Percentiles rank a stretch among this genome's conserved stretches.
Evolutionary conservation across 2,329 filamentous ascomycete species (phyloP).

Genomic region (Xylaria digitata): DNA sequence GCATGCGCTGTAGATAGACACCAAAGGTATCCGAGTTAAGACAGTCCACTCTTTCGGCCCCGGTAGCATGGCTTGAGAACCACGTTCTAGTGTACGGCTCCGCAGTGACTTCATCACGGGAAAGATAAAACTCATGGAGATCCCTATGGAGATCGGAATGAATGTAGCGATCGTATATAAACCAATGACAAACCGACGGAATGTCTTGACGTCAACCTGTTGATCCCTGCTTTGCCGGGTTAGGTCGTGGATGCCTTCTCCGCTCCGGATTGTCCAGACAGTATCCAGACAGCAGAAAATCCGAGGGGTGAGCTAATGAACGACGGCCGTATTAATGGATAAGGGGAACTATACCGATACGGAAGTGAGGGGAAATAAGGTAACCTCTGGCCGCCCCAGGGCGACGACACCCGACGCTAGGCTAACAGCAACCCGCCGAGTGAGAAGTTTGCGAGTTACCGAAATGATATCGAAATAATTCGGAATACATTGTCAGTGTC

Average conservation of each 20-base stretch:
- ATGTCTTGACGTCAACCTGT: not conserved
- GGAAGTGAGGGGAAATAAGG: constrained; percentile 1
- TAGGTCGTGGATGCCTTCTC: not conserved
- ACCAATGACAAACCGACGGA: not conserved
- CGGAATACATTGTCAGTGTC: not conserved
- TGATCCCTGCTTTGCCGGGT: not conserved
- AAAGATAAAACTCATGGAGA: too few species aligned
- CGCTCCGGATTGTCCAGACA: not conserved
- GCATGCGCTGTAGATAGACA: too few species aligned
- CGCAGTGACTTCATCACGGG: not conserved
- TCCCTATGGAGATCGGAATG: not conserved
- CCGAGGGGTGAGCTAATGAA: too few species aligned
- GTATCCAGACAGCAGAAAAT: not conserved
- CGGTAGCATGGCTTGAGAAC: too few species aligned
- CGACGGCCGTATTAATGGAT: not conserved
- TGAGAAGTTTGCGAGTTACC: not conserved
- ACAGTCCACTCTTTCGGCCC: not conserved
- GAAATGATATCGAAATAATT: not conserved
- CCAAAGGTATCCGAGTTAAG: too few species aligned
- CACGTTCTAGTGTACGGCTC: too few species aligned
- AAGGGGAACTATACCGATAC: not conserved
- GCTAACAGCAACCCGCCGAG: not conserved
- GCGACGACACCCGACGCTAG: not conserved
- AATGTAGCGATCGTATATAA: not conserved
- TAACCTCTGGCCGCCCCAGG: not conserved